phyloP scores from a whole-genome alignment of 1,139 yeast genomes.

The Candida sanyaensis region DNA sequence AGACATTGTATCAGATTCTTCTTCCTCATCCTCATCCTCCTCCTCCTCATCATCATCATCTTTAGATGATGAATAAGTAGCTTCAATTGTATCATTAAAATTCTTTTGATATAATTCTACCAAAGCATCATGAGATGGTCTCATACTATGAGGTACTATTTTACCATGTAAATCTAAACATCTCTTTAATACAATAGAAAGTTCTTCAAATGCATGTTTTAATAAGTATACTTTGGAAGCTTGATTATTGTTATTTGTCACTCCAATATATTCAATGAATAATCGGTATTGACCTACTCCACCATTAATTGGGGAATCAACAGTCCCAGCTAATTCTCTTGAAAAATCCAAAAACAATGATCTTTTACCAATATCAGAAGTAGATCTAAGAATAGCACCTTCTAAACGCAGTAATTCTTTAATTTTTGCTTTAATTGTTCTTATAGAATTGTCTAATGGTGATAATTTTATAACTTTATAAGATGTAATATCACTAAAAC shows the following conservation, averaged over 20 bases:
- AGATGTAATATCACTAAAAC: constrained; percentile 70
- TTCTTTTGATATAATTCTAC: constrained; percentile 66
- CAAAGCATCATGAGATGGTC: constrained; percentile 67
- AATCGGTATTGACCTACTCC: constrained; percentile 84
- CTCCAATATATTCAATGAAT: constrained; percentile 53
- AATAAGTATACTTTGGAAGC: constrained; percentile 50
- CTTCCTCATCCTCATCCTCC: too few relatives aligned
- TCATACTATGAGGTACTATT: constrained; percentile 57
- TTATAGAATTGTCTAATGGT: constrained; percentile 81
- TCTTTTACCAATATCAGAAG: constrained; percentile 55
- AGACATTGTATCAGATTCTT: neutral
- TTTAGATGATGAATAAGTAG: constrained; percentile 3
- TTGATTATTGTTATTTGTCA: constrained; percentile 43
- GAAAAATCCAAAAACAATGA: constrained; percentile 68
- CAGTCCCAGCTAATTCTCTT: constrained; percentile 81
- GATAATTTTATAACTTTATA: constrained; percentile 60
- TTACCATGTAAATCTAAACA: constrained; percentile 72
- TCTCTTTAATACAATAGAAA: constrained; percentile 64
- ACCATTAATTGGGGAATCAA: constrained; percentile 91
- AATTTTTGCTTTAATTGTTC: constrained; percentile 65
- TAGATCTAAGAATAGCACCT: constrained; percentile 56
- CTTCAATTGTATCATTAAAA: constrained; percentile 43
- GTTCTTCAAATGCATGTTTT: constrained; percentile 65
- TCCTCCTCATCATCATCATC: too few relatives aligned
- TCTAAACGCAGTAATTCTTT: constrained; percentile 73